Percentiles rank a stretch among this genome's conserved stretches.
phyloP scores from a whole-genome alignment of 495 filamentous ascomycete genomes.

The Bombardia bombarda region DNA sequence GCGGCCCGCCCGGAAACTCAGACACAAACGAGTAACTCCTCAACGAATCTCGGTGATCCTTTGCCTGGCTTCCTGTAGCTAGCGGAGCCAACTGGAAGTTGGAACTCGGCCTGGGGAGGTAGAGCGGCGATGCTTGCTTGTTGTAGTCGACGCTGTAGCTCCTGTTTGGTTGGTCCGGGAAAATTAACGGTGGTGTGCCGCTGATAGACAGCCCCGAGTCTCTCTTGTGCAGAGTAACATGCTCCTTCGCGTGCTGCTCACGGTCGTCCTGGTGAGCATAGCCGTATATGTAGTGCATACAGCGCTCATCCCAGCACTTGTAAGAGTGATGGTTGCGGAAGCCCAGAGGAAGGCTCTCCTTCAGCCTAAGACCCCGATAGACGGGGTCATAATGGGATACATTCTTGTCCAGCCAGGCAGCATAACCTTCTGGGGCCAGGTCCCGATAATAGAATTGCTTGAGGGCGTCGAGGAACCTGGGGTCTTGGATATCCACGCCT shows the following conservation, averaged over 20 bases:
- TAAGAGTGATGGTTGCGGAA: slow-evolving; percentile 33
- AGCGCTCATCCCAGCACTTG: slow-evolving; percentile 43
- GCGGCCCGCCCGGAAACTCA: slow-evolving; percentile 29
- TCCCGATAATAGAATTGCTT: slow-evolving; percentile 28
- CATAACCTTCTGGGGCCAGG: slow-evolving; percentile 35
- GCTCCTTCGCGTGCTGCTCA: slow-evolving; percentile 38
- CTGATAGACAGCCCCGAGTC: slow-evolving; percentile 37
- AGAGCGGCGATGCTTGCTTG: slow-evolving; percentile 24
- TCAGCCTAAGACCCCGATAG: slow-evolving; percentile 30
- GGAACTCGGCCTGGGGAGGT: slow-evolving; percentile 33
- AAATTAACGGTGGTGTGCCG: slow-evolving; percentile 27
- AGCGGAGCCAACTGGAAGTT: slow-evolving; percentile 31
- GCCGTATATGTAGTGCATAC: slow-evolving; percentile 44
- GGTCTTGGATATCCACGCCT: slow-evolving; percentile 39
- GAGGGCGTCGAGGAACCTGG: slow-evolving; percentile 32
- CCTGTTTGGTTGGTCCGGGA: slow-evolving; percentile 24
- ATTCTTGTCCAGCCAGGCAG: slow-evolving; percentile 38
- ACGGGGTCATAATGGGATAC: slow-evolving; percentile 37
- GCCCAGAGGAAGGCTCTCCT: slow-evolving; percentile 31
- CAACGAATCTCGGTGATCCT: slow-evolving; percentile 37
- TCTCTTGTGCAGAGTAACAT: slow-evolving; percentile 30
- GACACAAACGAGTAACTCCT: slow-evolving; percentile 34
- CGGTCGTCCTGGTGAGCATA: slow-evolving; percentile 37
- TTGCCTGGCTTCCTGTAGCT: slow-evolving; percentile 24
- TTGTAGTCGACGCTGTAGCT: slow-evolving; percentile 25